Evolutionary conservation across 306 rosid species (phyloP).

Genomic region (Quercus dentata): DNA sequence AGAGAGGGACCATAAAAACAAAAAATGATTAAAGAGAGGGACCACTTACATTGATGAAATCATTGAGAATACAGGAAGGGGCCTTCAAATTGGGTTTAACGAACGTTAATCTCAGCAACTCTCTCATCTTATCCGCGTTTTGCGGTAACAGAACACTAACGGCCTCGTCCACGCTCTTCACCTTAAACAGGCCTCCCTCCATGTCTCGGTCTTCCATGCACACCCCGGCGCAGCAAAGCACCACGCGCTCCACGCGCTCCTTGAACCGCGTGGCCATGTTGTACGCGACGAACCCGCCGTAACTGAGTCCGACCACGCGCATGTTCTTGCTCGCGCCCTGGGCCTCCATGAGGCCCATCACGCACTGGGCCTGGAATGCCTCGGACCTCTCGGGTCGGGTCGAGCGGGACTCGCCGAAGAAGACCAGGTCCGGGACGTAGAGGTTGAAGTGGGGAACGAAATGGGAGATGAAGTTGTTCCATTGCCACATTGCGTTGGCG

Average conservation of each 20-base stretch:
- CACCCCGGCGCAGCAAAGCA: slow-evolving; percentile 78
- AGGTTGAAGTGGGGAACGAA: slow-evolving; percentile 68
- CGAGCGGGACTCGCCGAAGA: slow-evolving; percentile 78
- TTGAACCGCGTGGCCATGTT: slow-evolving; percentile 75
- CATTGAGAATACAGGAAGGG: slow-evolving; percentile 67
- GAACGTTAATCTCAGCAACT: slow-evolving; percentile 54
- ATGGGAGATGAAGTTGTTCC: slow-evolving; percentile 59
- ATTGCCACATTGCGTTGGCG: slow-evolving; percentile 98
- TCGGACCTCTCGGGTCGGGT: slow-evolving; percentile 62
- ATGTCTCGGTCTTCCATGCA: slow-evolving; percentile 71
- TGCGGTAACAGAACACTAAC: slow-evolving; percentile 55
- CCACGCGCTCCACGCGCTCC: slow-evolving; percentile 61
- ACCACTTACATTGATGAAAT: slow-evolving; percentile 57
- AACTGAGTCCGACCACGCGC: slow-evolving; percentile 65
- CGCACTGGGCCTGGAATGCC: slow-evolving; percentile 70
- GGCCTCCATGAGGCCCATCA: slow-evolving; percentile 52
- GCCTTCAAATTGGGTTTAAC: slow-evolving; percentile 37
- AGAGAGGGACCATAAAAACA: neutral
- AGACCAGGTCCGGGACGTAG: slow-evolving; percentile 82
- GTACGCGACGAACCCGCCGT: slow-evolving; percentile 88
- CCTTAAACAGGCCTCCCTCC: slow-evolving; percentile 70
- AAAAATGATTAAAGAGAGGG: neutral
- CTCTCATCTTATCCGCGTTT: slow-evolving; percentile 52
- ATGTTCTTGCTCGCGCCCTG: slow-evolving; percentile 35
- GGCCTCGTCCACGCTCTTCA: slow-evolving; percentile 67